Conservation (phyloP, 1,284 basidiomycete genomes). For the Ganoderma lucidum region DNA sequence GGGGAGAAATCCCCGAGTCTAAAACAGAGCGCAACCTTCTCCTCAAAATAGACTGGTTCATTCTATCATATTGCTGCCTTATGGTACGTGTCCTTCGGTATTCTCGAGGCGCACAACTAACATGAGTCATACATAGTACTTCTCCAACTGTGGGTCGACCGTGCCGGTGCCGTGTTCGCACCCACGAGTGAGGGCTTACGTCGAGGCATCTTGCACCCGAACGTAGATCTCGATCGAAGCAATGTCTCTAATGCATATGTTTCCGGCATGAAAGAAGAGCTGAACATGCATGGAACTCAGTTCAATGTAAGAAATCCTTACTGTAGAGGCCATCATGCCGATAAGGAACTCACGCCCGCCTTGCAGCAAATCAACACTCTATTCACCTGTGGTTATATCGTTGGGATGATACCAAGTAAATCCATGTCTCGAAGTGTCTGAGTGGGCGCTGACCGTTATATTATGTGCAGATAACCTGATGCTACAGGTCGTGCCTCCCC, state of each 20-base stretch:
- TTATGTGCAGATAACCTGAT: conserved; percentile 62
- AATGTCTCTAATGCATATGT: conserved; percentile 79
- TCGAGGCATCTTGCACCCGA: no score
- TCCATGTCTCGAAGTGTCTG: neutral
- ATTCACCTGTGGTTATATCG: conserved; percentile 75
- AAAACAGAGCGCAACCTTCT: conserved; percentile 57
- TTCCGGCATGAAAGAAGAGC: conserved; percentile 84
- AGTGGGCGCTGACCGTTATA: neutral
- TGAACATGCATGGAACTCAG: conserved; percentile 74
- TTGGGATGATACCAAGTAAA: conserved; percentile 77
- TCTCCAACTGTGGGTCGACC: conserved; percentile 62
- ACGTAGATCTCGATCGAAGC: conserved; percentile 67
- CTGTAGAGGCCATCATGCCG: neutral
- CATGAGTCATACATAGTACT: conserved; percentile 56
- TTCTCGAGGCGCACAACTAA: neutral
- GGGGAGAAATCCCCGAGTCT: conserved; percentile 45
- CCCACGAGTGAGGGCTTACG: neutral
- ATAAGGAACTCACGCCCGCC: neutral
- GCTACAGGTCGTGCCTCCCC: conserved; percentile 66
- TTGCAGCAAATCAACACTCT: conserved; percentile 72
- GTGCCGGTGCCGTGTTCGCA: neutral
- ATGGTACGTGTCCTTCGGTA: conserved; percentile 53
- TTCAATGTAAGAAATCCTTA: conserved; percentile 59
- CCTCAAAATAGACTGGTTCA: conserved; percentile 70
- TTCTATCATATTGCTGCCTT: conserved; percentile 73